Conservation (phyloP, 2,329 filamentous ascomycete species). For the Stylonectria norvegica region DNA sequence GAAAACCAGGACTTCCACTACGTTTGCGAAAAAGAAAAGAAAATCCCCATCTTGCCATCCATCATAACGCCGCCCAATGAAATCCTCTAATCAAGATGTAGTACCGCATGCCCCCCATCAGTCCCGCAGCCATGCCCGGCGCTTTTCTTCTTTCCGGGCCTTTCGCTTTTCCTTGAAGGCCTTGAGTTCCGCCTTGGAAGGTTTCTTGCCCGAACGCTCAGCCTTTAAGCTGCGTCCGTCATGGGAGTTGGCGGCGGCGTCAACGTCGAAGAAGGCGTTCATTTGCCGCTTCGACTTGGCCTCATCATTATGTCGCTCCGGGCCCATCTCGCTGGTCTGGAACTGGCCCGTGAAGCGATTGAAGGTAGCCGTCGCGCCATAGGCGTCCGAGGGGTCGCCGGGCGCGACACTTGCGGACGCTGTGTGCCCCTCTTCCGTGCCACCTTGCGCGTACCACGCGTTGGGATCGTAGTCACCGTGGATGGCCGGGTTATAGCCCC, state of each 20-base stretch:
- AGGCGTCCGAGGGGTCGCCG: conserved; percentile 48
- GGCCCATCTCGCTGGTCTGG: conserved; percentile 63
- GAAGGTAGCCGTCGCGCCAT: conserved; percentile 72
- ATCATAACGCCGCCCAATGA: background rate
- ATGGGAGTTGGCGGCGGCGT: conserved; percentile 86
- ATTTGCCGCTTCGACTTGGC: conserved; percentile 85
- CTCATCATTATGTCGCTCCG: conserved; percentile 80
- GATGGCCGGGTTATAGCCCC: conserved; percentile 92
- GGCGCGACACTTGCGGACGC: conserved; percentile 25
- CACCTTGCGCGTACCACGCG: conserved; percentile 80
- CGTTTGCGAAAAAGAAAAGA: background rate
- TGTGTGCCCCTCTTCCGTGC: conserved; percentile 36
- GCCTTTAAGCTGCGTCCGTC: conserved; percentile 88
- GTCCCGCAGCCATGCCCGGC: conserved; percentile 84
- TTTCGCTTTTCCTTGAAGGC: conserved; percentile 86
- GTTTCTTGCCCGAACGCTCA: conserved; percentile 80
- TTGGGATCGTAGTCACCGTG: conserved; percentile 96
- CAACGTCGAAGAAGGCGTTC: conserved; percentile 93
- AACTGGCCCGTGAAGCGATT: conserved; percentile 87
- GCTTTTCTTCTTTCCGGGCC: conserved; percentile 90
- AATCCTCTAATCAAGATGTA: background rate
- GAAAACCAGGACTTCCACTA: conserved; percentile 1
- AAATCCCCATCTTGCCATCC: background rate
- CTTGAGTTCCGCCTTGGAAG: conserved; percentile 82
- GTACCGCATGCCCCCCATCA: conserved; percentile 42